Evolutionary conservation across 2,329 filamentous ascomycete genomes (phyloP), one percentile per base, ranked within the genome.

Genomic region (Colletotrichum viniferum): DNA sequence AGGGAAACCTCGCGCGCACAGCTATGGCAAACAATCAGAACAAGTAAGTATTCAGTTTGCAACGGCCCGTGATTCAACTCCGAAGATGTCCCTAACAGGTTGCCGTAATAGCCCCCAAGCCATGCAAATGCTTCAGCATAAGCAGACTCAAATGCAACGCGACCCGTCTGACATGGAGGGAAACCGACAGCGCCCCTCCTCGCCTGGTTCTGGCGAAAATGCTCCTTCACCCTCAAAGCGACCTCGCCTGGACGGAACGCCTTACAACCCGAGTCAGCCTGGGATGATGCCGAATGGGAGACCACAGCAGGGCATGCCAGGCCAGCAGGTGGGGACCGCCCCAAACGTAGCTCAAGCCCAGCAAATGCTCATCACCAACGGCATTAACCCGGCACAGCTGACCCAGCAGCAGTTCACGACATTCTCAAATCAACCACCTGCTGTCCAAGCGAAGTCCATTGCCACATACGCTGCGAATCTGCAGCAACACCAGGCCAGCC

Each of bases 141-240:
- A 96, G 85, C 92, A 94, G 81, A 92, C 93, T 73, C 92, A 94
- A 82, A 97, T 98, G 94, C 94, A 96, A 83, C 91, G 95, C 76
- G 95, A 98, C 80, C 94, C 95, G 69, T 96, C 95, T 18, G 93
- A 94, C 77, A 95, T 97, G 91, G 95, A 98, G 80, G 94, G 94
- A 84, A 95, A 94, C 84, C 94, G 94, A 76, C 92, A 93, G 77
- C 92, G 96, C 75, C 93, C 95, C 32, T 92, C 93, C 73, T 98
- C 96, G 38, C 96, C 96, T 9, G 92, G 93, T 66, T 93, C 94
- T 48, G 93, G 92, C 70, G 96, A 98, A 69, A 97, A 97, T 81
- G 96, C 95, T 30, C 95, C 96, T 6, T 98, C 96, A 36, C 96
- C 96, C 3, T 96, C 94, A 77, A 98, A 98, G 87, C 92, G 96